Conservation (phyloP, 1,284 basidiomycete genomes). For the Ganoderma meredithae region DNA sequence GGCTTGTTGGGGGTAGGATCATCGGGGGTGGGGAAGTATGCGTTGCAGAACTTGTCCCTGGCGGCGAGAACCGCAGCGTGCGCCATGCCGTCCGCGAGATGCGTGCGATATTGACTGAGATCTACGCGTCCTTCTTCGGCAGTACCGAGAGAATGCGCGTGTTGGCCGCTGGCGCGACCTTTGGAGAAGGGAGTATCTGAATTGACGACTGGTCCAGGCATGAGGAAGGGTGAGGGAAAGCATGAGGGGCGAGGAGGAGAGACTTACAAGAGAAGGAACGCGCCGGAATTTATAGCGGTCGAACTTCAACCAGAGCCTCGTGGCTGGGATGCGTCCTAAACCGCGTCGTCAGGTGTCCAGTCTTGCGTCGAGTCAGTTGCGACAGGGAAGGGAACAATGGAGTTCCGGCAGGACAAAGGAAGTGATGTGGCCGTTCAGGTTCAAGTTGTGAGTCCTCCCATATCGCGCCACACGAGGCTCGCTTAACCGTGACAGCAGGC, state of each 20-base stretch:
- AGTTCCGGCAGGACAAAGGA: neutral
- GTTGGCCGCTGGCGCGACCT: neutral
- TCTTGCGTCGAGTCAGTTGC: neutral
- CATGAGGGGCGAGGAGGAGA: neutral
- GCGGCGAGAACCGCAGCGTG: neutral
- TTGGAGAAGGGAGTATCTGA: neutral
- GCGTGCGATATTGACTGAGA: neutral
- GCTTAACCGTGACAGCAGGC: neutral
- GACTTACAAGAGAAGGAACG: neutral
- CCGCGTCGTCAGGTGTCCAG: neutral
- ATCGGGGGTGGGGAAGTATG: neutral
- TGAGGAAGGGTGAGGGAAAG: neutral
- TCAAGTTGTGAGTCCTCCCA: neutral
- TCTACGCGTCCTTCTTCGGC: neutral
- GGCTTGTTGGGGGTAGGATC: neutral
- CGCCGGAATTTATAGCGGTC: neutral
- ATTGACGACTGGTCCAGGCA: neutral
- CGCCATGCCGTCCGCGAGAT: neutral
- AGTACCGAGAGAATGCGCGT: neutral
- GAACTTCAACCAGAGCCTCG: neutral
- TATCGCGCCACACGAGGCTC: conserved; percentile 1
- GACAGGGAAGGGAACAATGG: neutral
- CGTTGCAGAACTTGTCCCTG: neutral
- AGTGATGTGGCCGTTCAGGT: neutral
- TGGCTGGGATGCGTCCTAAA: neutral